These are phyloP conservation scores for Teratosphaeria pseudoeucalypti DNA, from an alignment of 2,329 filamentous ascomycete species.

Conservation along the genomic window DNA sequence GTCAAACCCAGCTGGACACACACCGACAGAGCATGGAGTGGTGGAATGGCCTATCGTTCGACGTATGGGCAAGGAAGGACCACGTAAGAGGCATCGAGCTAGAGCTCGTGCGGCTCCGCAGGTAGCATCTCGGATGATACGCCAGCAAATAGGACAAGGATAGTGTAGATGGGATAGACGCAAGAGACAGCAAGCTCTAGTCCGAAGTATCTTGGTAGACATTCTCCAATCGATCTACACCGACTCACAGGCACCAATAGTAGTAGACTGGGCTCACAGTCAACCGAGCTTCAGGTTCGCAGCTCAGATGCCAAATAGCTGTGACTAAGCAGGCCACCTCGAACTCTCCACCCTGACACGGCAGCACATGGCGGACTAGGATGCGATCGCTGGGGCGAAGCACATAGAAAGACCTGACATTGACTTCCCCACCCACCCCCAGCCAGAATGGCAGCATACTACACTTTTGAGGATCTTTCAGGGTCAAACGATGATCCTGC, in stretches of 20 bases:
- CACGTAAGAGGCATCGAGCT: too few relatives aligned
- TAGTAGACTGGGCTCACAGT: neutral
- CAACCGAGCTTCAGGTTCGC: neutral
- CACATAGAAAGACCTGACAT: neutral
- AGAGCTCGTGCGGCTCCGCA: too few relatives aligned
- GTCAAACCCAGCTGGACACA: too few relatives aligned
- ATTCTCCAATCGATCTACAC: neutral
- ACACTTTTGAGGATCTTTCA: constrained; percentile 27
- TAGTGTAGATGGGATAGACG: neutral
- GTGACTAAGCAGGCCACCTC: neutral
- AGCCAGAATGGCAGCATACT: constrained; percentile 23
- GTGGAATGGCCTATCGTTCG: too few relatives aligned
- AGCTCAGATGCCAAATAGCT: neutral
- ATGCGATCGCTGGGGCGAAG: neutral
- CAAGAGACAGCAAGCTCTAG: neutral
- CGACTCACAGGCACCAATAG: neutral
- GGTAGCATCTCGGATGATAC: too few relatives aligned
- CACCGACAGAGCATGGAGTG: too few relatives aligned
- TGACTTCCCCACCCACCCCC: neutral
- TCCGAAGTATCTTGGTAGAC: neutral
- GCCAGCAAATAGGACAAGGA: neutral
- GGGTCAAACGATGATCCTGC: constrained; percentile 10
- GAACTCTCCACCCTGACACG: neutral
- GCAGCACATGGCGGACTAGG: neutral
- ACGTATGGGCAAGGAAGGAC: too few relatives aligned